A percentile compares a stretch with the other conserved stretches of the same genome.
Evolutionary conservation across 2,329 filamentous ascomycete genomes (phyloP).

Genomic region (Trichoderma breve): DNA sequence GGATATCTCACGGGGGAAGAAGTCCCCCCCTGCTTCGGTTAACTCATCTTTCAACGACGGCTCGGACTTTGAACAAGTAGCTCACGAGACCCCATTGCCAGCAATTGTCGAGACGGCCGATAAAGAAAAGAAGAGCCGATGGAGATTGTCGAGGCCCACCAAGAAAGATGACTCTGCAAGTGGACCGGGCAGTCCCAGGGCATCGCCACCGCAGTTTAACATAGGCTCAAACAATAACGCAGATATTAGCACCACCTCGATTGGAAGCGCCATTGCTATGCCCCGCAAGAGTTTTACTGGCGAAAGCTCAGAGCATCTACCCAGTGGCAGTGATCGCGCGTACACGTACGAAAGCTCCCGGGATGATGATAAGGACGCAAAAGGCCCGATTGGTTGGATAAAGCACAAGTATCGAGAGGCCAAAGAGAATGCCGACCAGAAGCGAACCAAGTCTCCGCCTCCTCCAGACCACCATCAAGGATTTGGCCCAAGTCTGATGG

Average conservation of each 20-base stretch:
- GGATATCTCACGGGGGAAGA: conserved; percentile 58
- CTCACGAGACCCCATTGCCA: conserved; percentile 52
- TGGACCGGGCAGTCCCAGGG: conserved; percentile 35
- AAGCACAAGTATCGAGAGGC: conserved; percentile 60
- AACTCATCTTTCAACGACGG: conserved; percentile 77
- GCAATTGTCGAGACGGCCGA: conserved; percentile 41
- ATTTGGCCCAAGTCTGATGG: conserved; percentile 32
- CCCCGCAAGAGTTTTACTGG: conserved; percentile 50
- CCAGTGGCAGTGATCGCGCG: conserved; percentile 40
- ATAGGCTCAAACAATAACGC: conserved; percentile 63
- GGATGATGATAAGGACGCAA: conserved; percentile 52
- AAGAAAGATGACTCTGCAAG: conserved; percentile 54
- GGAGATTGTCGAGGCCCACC: conserved; percentile 64
- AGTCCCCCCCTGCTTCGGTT: conserved; percentile 74
- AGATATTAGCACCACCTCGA: conserved; percentile 64
- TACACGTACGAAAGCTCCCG: conserved; percentile 38
- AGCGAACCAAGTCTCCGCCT: conserved; percentile 57
- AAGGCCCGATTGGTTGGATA: conserved; percentile 57
- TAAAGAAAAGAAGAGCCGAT: conserved; percentile 67
- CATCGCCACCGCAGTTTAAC: conserved; percentile 45
- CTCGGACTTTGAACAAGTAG: conserved; percentile 71
- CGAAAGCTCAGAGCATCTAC: conserved; percentile 48
- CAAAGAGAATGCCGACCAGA: conserved; percentile 55
- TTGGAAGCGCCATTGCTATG: conserved; percentile 59
- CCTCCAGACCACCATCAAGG: conserved; percentile 32